These are phyloP conservation scores for Gnaphalium uliginosum DNA, from an alignment of 129 eudicot genomes.

Conservation along the genomic window DNA sequence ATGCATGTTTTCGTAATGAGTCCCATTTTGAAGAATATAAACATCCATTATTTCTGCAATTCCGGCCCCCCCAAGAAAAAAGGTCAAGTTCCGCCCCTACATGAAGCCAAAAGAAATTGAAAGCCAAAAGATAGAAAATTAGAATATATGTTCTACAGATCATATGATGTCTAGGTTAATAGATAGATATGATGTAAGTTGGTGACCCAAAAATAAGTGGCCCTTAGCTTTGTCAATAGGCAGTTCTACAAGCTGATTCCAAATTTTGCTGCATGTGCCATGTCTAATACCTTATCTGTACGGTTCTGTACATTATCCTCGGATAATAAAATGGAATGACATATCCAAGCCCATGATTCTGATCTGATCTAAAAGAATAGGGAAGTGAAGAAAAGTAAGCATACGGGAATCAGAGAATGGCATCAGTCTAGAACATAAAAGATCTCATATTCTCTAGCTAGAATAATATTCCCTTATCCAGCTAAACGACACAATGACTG, in stretches of 20 bases:
- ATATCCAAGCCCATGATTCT: no score
- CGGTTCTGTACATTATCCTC: constrained; percentile 30
- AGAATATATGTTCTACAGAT: no score
- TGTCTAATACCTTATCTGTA: constrained; percentile 28
- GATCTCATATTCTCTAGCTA: constrained; percentile 18
- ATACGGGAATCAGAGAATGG: constrained; percentile 19
- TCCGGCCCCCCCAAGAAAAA: no score
- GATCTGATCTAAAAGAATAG: no score
- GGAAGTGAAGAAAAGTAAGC: constrained; percentile 24
- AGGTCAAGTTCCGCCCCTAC: no score
- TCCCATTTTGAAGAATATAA: no score
- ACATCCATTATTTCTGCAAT: no score
- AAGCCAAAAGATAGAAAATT: neutral
- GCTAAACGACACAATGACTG: no score
- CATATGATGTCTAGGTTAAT: no score
- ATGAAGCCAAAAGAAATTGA: neutral
- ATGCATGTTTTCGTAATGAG: no score
- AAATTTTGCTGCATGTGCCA: constrained; percentile 15
- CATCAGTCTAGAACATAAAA: constrained; percentile 8
- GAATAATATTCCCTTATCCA: no score
- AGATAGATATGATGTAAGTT: neutral
- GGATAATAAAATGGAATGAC: constrained; percentile 29
- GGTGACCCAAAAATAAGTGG: neutral
- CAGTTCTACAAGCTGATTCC: constrained; percentile 28
- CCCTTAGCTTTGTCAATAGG: neutral